Percentiles rank a stretch among this genome's conserved stretches.
phyloP scores from a whole-genome alignment of 805 yeast species.

The Candida vartiovaarae region DNA sequence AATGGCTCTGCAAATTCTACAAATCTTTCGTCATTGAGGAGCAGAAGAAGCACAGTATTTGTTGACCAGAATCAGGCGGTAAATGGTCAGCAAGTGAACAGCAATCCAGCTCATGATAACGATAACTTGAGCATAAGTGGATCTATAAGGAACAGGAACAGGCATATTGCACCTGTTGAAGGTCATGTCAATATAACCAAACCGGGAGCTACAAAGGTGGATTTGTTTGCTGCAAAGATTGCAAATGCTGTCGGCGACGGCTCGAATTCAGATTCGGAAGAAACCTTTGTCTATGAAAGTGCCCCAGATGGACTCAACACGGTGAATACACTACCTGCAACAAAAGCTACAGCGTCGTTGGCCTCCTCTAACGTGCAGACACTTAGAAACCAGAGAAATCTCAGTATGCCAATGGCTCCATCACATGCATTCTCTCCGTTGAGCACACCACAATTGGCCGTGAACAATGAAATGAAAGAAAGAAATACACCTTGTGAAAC shows the following conservation, averaged over 20 bases:
- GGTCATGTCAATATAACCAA: constrained; percentile 13
- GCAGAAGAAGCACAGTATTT: constrained; percentile 30
- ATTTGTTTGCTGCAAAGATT: constrained; percentile 87
- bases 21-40: constrained; percentile 25
- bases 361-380: constrained; percentile 12
- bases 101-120: constrained; percentile 10
- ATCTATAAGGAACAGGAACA: constrained; percentile 19
- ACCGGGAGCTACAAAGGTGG: constrained; percentile 63
- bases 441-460: constrained; percentile 1
- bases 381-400: constrained; percentile 18
- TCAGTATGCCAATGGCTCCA: constrained; percentile 21
- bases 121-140: constrained; percentile 21
- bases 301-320: constrained; percentile 22
- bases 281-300: constrained; percentile 88
- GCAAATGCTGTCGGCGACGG: constrained; percentile 93
- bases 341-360: constrained; percentile 7
- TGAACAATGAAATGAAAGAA: constrained; percentile 8
- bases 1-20: constrained; percentile 19
- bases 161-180: constrained; percentile 14
- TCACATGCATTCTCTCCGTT: constrained; percentile 3
- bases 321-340: constrained; percentile 13
- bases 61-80: constrained; percentile 8
- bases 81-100: constrained; percentile 3
- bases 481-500: constrained; percentile 6
- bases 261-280: constrained; percentile 83